Evolutionary conservation across 2,329 filamentous ascomycete species (phyloP).

Genomic region (Reticulascus tulasneorum): DNA sequence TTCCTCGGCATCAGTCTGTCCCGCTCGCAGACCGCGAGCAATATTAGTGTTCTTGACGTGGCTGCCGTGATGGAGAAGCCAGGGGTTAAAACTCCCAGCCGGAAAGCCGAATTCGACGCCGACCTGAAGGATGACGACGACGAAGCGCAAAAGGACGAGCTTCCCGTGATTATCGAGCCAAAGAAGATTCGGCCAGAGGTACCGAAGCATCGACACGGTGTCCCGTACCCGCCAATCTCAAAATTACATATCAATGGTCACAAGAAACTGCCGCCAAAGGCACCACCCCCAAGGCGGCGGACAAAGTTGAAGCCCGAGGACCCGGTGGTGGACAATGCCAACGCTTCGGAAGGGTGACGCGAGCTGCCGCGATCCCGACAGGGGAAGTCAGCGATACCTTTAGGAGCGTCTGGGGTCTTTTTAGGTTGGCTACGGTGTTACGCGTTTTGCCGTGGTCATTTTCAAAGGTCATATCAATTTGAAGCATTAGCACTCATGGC

Average conservation of each 20-base stretch:
- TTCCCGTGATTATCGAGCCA: constrained; percentile 25
- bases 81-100: constrained; percentile 75
- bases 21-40: constrained; percentile 62
- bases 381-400: constrained; percentile 1
- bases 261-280: constrained; percentile 43
- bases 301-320: constrained; percentile 33
- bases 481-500: too few species aligned
- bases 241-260: constrained; percentile 23
- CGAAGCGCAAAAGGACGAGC: constrained; percentile 10
- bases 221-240: constrained; percentile 34
- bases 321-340: constrained; percentile 1
- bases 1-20: constrained; percentile 69
- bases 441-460: constrained; percentile 1
- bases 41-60: constrained; percentile 71
- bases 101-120: constrained; percentile 35
- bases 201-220: constrained; percentile 53
- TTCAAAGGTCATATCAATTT: not conserved
- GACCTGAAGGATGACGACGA: constrained; percentile 21
- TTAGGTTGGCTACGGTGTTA: not conserved
- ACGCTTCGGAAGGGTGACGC: not conserved
- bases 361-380: not conserved
- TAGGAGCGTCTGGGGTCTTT: constrained; percentile 2
- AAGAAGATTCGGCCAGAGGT: constrained; percentile 51
- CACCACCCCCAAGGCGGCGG: constrained; percentile 41
- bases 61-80: constrained; percentile 79